Evolutionary conservation across 2,329 filamentous ascomycete species (phyloP).

Genomic region (Xylariaceae sp.): DNA sequence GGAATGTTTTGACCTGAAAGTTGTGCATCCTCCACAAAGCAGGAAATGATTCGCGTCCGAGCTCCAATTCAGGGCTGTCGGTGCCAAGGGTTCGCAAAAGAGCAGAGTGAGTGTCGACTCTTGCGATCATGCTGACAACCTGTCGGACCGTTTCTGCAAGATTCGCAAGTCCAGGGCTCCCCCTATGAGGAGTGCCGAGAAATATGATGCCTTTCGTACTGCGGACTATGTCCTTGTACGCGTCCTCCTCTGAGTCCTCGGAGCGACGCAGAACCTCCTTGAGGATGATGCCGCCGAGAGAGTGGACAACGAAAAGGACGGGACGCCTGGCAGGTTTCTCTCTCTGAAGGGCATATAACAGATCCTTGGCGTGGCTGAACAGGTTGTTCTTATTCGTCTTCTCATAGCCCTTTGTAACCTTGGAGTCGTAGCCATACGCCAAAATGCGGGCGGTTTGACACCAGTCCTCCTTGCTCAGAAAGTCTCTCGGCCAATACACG

Average conservation of each 20-base stretch:
- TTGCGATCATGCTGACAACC: background rate
- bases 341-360: background rate
- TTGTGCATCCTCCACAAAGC: background rate
- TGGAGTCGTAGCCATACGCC: background rate
- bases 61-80: background rate
- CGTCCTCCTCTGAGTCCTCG: background rate
- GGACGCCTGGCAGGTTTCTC: background rate
- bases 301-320: constrained; percentile 3
- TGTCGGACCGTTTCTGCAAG: background rate
- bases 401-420: background rate
- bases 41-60: background rate
- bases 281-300: background rate
- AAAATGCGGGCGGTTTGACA: background rate
- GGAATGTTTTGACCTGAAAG: background rate
- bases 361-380: background rate
- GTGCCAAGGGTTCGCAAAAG: background rate
- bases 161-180: background rate
- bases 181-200: constrained; percentile 2
- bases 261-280: constrained; percentile 5
- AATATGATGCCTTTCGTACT: constrained; percentile 2
- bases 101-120: background rate
- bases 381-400: background rate
- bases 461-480: background rate
- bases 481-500: background rate
- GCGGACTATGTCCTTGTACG: constrained; percentile 1